Conservation (phyloP, 352 stramenopile species). For the Pythium vanterpoolii region DNA sequence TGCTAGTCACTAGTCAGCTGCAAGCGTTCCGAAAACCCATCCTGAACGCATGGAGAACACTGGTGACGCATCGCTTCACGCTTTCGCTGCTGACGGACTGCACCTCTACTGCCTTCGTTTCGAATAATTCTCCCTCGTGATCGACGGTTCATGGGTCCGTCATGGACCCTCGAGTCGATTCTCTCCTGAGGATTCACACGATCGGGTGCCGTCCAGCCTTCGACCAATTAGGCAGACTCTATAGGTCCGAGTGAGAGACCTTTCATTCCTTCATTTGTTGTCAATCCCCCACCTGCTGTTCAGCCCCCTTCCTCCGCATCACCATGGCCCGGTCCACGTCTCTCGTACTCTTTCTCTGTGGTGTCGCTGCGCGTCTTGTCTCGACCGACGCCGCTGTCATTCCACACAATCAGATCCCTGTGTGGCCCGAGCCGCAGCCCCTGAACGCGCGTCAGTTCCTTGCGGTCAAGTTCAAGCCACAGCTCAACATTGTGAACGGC, state of each 20-base stretch:
- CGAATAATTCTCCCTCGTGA: no score
- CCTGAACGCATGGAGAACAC: background rate
- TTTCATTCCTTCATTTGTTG: no score
- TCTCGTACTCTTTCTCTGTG: background rate
- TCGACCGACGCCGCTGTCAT: background rate
- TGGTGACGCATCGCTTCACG: background rate
- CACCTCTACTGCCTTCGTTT: no score
- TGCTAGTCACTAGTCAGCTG: no score
- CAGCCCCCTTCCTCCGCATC: no score
- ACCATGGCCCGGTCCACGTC: background rate
- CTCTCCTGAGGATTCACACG: no score
- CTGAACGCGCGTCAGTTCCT: slow-evolving; percentile 6
- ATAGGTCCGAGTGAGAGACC: no score
- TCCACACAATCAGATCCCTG: slow-evolving; percentile 6
- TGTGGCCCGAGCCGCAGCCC: slow-evolving; percentile 9
- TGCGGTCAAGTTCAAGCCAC: slow-evolving; percentile 28
- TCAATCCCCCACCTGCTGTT: no score
- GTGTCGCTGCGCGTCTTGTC: background rate
- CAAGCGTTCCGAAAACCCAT: background rate
- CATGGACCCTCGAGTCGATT: no score
- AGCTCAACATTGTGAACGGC: slow-evolving; percentile 26
- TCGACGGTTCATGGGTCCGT: no score
- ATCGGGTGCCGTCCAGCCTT: no score
- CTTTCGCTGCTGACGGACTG: background rate
- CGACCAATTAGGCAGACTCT: no score